Percentiles rank a stretch among this genome's conserved stretches.
These are phyloP conservation scores for Globisporangium mamillatum DNA, from an alignment of 352 stramenopile species.

Conservation along the genomic window DNA sequence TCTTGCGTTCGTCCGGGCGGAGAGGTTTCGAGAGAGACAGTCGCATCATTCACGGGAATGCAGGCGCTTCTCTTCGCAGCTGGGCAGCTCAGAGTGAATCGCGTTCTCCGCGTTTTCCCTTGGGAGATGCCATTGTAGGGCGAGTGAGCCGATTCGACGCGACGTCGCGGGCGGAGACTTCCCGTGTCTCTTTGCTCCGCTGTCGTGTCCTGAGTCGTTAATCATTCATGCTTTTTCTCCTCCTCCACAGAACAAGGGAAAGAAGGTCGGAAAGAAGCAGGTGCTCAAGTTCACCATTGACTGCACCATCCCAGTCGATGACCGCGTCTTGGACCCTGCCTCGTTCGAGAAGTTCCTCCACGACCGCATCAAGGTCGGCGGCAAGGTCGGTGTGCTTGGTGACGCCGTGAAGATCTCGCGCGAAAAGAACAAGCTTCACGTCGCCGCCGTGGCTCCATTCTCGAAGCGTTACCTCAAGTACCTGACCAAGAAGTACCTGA, in stretches of 20 bases:
- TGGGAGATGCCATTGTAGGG: background rate
- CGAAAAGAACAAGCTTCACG: conserved; percentile 96
- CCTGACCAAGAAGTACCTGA: conserved; percentile 99
- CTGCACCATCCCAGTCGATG: conserved; percentile 96
- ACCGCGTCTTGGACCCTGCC: conserved; percentile 98
- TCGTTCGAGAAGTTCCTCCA: conserved; percentile 99
- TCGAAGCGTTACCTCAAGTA: conserved; percentile 99
- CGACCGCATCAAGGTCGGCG: conserved; percentile 99
- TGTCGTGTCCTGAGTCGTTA: conserved; percentile 2
- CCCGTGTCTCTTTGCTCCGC: background rate
- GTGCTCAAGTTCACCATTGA: conserved; percentile 93
- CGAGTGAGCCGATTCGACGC: conserved; percentile 9
- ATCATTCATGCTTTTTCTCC: conserved; percentile 4
- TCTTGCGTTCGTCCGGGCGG: conserved; percentile 23
- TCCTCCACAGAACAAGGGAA: conserved; percentile 60
- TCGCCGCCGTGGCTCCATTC: conserved; percentile 94
- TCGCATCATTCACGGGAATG: conserved; percentile 4
- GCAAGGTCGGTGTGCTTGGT: conserved; percentile 96
- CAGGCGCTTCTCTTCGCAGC: conserved; percentile 7
- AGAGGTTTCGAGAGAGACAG: conserved; percentile 8
- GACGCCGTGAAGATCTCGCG: conserved; percentile 94
- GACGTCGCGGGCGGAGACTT: conserved; percentile 1
- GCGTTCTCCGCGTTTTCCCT: background rate
- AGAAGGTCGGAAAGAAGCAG: conserved; percentile 90
- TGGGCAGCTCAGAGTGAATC: background rate